Evolutionary conservation across 176 grass and related monocot genomes (phyloP).

Genomic region (Sorghum bicolor): DNA sequence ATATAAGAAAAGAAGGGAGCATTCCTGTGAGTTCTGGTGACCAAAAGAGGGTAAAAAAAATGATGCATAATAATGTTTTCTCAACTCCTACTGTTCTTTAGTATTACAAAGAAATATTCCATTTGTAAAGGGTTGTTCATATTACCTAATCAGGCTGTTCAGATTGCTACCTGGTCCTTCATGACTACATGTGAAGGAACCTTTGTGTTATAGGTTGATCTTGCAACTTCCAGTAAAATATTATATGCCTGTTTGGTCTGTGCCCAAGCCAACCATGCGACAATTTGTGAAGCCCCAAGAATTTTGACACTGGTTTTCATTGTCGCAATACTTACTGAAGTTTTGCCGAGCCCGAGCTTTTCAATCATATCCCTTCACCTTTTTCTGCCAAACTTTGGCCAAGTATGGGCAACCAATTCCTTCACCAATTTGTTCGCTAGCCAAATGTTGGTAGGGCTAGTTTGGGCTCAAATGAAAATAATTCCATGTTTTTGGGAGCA

Average conservation of each 20-base stretch:
- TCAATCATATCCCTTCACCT: neutral
- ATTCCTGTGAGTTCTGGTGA: neutral
- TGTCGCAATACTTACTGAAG: neutral
- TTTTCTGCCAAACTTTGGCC: neutral
- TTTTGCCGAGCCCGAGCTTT: neutral
- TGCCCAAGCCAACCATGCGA: neutral
- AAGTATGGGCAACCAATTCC: neutral
- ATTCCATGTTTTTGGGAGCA: neutral
- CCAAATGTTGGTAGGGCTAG: neutral
- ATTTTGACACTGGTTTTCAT: neutral
- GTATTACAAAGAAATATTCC: neutral
- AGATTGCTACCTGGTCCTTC: neutral
- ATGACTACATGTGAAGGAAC: neutral
- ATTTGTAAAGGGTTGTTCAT: neutral
- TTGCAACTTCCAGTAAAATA: neutral
- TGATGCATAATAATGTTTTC: neutral
- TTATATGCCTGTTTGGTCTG: neutral
- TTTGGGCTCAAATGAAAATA: neutral
- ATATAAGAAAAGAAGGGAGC: neutral
- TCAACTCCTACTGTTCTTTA: neutral
- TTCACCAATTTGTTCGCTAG: neutral
- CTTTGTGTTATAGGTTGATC: neutral
- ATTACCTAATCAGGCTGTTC: neutral
- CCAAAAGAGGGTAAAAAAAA: neutral
- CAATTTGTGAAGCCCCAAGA: neutral